phyloP scores from a whole-genome alignment of 805 yeast genomes.

The Candida hungchunana region DNA sequence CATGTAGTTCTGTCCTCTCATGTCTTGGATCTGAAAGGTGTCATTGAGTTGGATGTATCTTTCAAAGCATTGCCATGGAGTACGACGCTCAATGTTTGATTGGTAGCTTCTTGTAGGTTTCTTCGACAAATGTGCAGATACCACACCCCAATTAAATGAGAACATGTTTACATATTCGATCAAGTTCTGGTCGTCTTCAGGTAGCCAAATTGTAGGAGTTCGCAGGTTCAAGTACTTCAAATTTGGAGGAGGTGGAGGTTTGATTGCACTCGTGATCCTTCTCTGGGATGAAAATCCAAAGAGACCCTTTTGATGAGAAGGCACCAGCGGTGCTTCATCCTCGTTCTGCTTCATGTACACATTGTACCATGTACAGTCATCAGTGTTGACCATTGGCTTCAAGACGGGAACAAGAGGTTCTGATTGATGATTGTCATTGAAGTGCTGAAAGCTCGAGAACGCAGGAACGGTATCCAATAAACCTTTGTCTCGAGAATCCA shows the following conservation, averaged over 20 bases:
- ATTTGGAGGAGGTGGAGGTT: constrained; percentile 92
- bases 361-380: constrained; percentile 62
- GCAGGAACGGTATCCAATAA: constrained; percentile 32
- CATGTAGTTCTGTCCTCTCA: constrained; percentile 81
- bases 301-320: constrained; percentile 51
- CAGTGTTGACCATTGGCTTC: constrained; percentile 58
- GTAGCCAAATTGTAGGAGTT: constrained; percentile 94
- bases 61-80: constrained; percentile 99
- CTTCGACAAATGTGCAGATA: constrained; percentile 73
- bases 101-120: constrained; percentile 65
- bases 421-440: constrained; percentile 27
- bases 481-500: constrained; percentile 31
- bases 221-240: constrained; percentile 74
- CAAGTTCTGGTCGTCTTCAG: constrained; percentile 82
- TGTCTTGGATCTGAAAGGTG: constrained; percentile 77
- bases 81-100: constrained; percentile 89
- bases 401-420: constrained; percentile 54
- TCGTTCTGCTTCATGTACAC: constrained; percentile 46
- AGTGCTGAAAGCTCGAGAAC: constrained; percentile 27
- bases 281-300: constrained; percentile 42
- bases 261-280: constrained; percentile 52
- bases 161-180: constrained; percentile 80
- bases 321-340: constrained; percentile 34
- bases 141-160: constrained; percentile 89
- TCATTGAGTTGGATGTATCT: constrained; percentile 91